These are phyloP conservation scores for Silene conica DNA, from an alignment of 148 eudicot genomes.

Conservation along the genomic window DNA sequence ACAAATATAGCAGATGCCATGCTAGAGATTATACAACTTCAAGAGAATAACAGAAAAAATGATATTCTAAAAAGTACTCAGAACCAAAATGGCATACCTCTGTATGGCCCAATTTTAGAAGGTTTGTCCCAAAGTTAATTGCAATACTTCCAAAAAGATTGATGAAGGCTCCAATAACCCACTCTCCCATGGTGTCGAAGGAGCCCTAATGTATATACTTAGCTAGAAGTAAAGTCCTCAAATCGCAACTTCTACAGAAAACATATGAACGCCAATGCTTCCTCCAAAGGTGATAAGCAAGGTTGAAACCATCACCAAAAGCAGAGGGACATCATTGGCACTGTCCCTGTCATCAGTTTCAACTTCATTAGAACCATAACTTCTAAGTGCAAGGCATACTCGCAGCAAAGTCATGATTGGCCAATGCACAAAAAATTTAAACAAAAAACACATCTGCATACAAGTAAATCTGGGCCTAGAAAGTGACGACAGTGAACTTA, in stretches of 20 bases:
- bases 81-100: slow-evolving; percentile 49
- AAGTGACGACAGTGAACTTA: neutral
- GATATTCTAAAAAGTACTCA: neutral
- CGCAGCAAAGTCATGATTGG: neutral
- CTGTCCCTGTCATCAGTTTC: slow-evolving; percentile 17
- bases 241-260: slow-evolving; percentile 4
- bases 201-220: slow-evolving; percentile 16
- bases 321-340: slow-evolving; percentile 14
- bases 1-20: neutral
- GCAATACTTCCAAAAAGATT: slow-evolving; percentile 93
- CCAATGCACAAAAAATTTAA: neutral
- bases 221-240: slow-evolving; percentile 11
- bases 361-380: slow-evolving; percentile 10
- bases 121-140: slow-evolving; percentile 94
- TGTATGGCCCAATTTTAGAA: slow-evolving; percentile 92
- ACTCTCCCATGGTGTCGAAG: slow-evolving; percentile 73
- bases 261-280: slow-evolving; percentile 8
- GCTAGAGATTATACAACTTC: neutral
- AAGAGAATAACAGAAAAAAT: neutral
- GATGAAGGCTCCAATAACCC: slow-evolving; percentile 96
- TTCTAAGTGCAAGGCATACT: neutral
- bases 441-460: neutral
- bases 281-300: slow-evolving; percentile 22
- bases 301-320: slow-evolving; percentile 23
- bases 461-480: neutral